Conservation (phyloP, 2,329 filamentous ascomycete genomes). For the Botrytis fabae region DNA sequence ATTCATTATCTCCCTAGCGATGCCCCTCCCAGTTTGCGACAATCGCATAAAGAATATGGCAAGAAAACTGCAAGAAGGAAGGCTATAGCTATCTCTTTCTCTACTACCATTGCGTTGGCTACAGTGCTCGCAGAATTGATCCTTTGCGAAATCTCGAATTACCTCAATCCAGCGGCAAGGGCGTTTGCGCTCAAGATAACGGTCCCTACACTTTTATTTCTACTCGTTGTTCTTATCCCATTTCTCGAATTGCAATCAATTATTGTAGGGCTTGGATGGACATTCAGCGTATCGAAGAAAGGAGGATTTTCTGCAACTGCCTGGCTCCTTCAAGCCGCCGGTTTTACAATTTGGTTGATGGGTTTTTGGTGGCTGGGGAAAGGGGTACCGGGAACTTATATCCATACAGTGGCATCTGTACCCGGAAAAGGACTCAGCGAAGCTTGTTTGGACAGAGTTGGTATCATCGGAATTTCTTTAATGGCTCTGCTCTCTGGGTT, state of each 20-base stretch:
- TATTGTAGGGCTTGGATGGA: slow-evolving; percentile 57
- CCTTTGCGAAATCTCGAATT: slow-evolving; percentile 78
- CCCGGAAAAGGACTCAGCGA: slow-evolving; percentile 41
- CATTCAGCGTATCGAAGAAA: slow-evolving; percentile 58
- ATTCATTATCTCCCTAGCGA: slow-evolving; percentile 63
- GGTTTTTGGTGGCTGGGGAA: slow-evolving; percentile 75
- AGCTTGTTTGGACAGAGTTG: slow-evolving; percentile 67
- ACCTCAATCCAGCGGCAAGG: slow-evolving; percentile 67
- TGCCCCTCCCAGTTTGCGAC: slow-evolving; percentile 59
- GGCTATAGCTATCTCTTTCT: slow-evolving; percentile 66
- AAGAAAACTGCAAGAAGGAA: slow-evolving; percentile 52
- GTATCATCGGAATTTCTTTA: slow-evolving; percentile 79
- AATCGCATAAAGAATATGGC: slow-evolving; percentile 59
- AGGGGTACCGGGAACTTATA: slow-evolving; percentile 56
- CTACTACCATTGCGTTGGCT: slow-evolving; percentile 73
- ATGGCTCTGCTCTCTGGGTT: slow-evolving; percentile 91
- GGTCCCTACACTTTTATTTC: slow-evolving; percentile 67
- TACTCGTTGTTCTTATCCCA: slow-evolving; percentile 74
- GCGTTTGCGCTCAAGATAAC: slow-evolving; percentile 67
- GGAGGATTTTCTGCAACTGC: slow-evolving; percentile 59
- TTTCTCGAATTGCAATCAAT: slow-evolving; percentile 69
- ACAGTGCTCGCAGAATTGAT: slow-evolving; percentile 78
- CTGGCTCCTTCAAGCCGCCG: slow-evolving; percentile 62
- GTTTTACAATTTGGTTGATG: slow-evolving; percentile 69
- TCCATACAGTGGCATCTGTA: slow-evolving; percentile 47